Conservation (phyloP, 768 basidiomycete species). For the Lentinula sp. region DNA sequence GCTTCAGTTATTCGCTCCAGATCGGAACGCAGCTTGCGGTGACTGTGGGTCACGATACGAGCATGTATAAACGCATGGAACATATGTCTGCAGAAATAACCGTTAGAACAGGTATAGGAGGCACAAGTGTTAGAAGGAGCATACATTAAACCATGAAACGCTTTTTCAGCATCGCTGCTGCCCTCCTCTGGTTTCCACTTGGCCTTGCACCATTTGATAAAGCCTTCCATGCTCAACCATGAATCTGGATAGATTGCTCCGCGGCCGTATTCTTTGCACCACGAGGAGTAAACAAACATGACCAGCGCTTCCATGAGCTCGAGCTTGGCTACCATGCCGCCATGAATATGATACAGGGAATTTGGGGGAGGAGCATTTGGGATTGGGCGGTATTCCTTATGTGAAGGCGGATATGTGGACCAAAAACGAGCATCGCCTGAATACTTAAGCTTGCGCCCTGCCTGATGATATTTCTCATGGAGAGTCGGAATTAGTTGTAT, state of each 20-base stretch:
- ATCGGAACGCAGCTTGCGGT: constrained; percentile 30
- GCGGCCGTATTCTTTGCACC: constrained; percentile 65
- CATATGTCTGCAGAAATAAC: constrained; percentile 40
- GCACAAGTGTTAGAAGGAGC: constrained; percentile 22
- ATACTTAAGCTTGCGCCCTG: constrained; percentile 75
- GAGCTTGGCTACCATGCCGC: constrained; percentile 68
- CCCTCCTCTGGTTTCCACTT: constrained; percentile 57
- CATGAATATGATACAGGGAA: constrained; percentile 71
- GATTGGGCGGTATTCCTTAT: constrained; percentile 61
- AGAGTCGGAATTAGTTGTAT: constrained; percentile 19
- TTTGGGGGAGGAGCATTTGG: constrained; percentile 56
- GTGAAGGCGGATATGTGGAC: constrained; percentile 62
- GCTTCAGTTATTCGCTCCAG: constrained; percentile 29
- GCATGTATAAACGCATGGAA: constrained; percentile 69
- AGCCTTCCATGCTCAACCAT: constrained; percentile 66
- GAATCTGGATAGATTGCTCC: constrained; percentile 51
- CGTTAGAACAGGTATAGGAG: constrained; percentile 11
- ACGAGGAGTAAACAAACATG: constrained; percentile 79
- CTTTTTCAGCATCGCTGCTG: constrained; percentile 46
- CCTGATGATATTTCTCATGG: constrained; percentile 63
- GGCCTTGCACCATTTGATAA: constrained; percentile 65
- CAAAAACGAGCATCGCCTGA: constrained; percentile 76
- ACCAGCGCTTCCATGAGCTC: constrained; percentile 79
- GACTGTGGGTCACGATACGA: constrained; percentile 36
- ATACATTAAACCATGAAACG: constrained; percentile 79